These are phyloP conservation scores for Hymenotorrendiella dingleyae DNA, from an alignment of 2,329 filamentous ascomycete genomes.

Conservation along the genomic window DNA sequence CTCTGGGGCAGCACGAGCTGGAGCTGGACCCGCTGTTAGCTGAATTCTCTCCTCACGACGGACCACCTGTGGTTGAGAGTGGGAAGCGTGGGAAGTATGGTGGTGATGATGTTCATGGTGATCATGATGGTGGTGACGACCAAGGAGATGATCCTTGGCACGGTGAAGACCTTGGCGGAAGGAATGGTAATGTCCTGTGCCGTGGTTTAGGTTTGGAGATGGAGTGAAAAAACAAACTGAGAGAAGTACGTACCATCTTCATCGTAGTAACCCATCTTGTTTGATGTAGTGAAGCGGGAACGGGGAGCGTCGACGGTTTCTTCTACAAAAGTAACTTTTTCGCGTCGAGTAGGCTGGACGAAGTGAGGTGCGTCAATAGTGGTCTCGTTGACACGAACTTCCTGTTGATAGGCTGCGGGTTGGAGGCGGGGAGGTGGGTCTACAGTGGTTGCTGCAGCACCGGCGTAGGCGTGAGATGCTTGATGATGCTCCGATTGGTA, in stretches of 20 bases:
- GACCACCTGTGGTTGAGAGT: slow-evolving; percentile 8
- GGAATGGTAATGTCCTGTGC: slow-evolving; percentile 61
- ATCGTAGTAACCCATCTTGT: slow-evolving; percentile 77
- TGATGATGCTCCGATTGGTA: slow-evolving; percentile 27
- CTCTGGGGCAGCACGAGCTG: slow-evolving; percentile 16
- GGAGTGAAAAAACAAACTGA: slow-evolving; percentile 10
- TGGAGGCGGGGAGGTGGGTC: slow-evolving; percentile 27
- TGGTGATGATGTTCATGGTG: slow-evolving; percentile 27
- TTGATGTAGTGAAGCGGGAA: slow-evolving; percentile 26
- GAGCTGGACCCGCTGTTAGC: slow-evolving; percentile 20
- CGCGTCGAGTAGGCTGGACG: slow-evolving; percentile 14
- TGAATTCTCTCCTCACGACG: slow-evolving; percentile 26
- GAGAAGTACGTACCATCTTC: slow-evolving; percentile 44
- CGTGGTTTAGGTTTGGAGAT: slow-evolving; percentile 22
- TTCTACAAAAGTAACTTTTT: slow-evolving; percentile 24
- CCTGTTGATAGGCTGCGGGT: slow-evolving; percentile 25
- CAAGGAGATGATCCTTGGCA: slow-evolving; percentile 56
- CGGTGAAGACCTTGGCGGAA: slow-evolving; percentile 66
- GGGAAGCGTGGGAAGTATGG: not conserved
- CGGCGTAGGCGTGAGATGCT: slow-evolving; percentile 13
- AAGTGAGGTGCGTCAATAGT: slow-evolving; percentile 50
- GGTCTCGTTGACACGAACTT: slow-evolving; percentile 45
- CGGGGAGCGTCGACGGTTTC: slow-evolving; percentile 31
- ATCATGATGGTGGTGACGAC: slow-evolving; percentile 51
- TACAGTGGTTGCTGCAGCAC: slow-evolving; percentile 28